Evolutionary conservation across 225 moss, liverwort and hornwort species (phyloP), one percentile per base, ranked within the genome.

Genomic region (Physcomitrium patens): DNA sequence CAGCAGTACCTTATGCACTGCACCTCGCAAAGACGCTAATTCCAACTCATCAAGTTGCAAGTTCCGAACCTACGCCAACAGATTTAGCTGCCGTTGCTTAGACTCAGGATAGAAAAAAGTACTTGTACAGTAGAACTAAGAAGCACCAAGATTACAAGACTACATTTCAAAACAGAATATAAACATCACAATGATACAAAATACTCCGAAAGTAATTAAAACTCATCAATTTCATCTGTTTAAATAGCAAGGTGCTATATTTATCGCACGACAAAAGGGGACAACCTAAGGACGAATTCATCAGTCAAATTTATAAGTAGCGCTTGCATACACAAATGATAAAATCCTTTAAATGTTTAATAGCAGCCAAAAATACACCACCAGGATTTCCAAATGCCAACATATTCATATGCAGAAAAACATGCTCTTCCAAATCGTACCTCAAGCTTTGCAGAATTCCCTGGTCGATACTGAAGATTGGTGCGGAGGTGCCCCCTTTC

Each of bases 31-130:
- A 49, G 99, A 99, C 52, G 91, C 99, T 67, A 99, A 73, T 80
- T 99, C 95, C 71, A 99, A 79, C 85, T 99, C 99, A 87, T 99
- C 99, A 75, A 99, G 89, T 78, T 92, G 99, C 71, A 99, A 86
- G 77, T 99, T 99, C 48, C 95, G 90, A 68, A 99, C 89, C 99
- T 99, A 82, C 42, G 17, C 71, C 81, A 71, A 71, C 71, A 85
- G 24, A 17, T 43, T 45, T 75, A 59, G 75, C 67, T 43, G 17
- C 46, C 31, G 44, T 61, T 46, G 69, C 67, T 85, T 19, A 81
- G 77, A 44, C 13, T 67, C 51, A 78, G 31, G 53, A 8, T 63
- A 67, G 63, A 62, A 71, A 75, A 67, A 31, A 71, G 57, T 78
- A 19, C 58, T 63, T 49, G 50, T 50, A 49, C 20, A 42, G 18